Evolutionary conservation across 371 early-diverging fungal genomes (phyloP).

Genomic region (Chytridium lagenaria): DNA sequence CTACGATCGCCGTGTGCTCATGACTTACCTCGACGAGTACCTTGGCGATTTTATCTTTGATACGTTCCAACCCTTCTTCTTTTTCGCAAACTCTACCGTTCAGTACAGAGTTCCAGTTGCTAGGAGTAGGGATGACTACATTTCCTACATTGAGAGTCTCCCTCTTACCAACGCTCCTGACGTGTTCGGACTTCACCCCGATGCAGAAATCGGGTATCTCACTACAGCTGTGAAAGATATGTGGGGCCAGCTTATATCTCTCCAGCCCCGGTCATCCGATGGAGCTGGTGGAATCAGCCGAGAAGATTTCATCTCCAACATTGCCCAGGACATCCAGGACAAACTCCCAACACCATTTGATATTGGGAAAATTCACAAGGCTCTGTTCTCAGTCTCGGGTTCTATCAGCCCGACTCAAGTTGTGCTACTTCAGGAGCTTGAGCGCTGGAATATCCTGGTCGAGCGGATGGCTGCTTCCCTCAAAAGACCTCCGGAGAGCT

Average conservation of each 20-base stretch:
- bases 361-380: conserved; percentile 55
- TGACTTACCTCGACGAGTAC: conserved; percentile 67
- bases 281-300: conserved; percentile 62
- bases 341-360: conserved; percentile 61
- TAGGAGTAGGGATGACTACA: conserved; percentile 56
- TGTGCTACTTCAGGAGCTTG: conserved; percentile 64
- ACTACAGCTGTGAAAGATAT: conserved; percentile 63
- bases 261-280: conserved; percentile 62
- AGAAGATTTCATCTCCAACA: conserved; percentile 62
- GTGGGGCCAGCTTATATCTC: conserved; percentile 62
- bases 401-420: conserved; percentile 60
- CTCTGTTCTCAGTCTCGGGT: conserved; percentile 41
- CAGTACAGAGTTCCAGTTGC: conserved; percentile 57
- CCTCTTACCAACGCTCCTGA: conserved; percentile 66
- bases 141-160: conserved; percentile 58
- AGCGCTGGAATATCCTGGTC: conserved; percentile 64
- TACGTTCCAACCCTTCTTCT: conserved; percentile 64
- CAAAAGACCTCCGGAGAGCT: conserved; percentile 57
- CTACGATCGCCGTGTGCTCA: conserved; percentile 65
- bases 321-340: conserved; percentile 60
- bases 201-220: conserved; percentile 65
- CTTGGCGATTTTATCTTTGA: conserved; percentile 68
- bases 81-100: conserved; percentile 52
- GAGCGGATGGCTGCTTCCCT: conserved; percentile 57
- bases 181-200: conserved; percentile 67